These are phyloP conservation scores for Stephanodiscus triporus DNA, from an alignment of 108 stramenopile species.

Conservation along the genomic window DNA sequence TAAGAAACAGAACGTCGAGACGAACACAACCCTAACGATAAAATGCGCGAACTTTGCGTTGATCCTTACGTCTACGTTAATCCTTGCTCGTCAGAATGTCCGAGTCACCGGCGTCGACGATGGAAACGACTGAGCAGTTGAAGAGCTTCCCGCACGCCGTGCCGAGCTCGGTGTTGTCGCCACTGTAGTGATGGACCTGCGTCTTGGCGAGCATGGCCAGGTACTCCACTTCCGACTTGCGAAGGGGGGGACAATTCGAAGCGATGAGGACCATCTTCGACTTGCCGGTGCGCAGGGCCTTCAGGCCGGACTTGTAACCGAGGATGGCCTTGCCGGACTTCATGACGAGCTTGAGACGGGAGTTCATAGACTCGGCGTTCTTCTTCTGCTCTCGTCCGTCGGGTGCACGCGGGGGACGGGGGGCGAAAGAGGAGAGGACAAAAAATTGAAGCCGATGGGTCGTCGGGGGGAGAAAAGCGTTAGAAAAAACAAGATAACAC, in stretches of 20 bases:
- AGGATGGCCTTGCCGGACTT: slow-evolving; percentile 97
- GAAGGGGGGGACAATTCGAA: slow-evolving; percentile 96
- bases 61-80: slow-evolving; percentile 27
- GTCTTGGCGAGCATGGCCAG: slow-evolving; percentile 98
- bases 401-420: slow-evolving; percentile 1
- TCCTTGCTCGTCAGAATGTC: slow-evolving; percentile 83
- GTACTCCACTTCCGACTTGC: slow-evolving; percentile 99
- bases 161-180: slow-evolving; percentile 96
- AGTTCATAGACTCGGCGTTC: slow-evolving; percentile 97
- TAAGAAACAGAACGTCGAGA: background rate
- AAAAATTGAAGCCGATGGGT: background rate
- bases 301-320: slow-evolving; percentile 96
- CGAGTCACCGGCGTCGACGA: slow-evolving; percentile 94
- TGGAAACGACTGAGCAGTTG: slow-evolving; percentile 91
- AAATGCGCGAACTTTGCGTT: background rate
- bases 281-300: slow-evolving; percentile 92
- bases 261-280: slow-evolving; percentile 96
- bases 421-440: slow-evolving; percentile 10
- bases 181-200: slow-evolving; percentile 95
- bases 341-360: slow-evolving; percentile 98
- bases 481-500: background rate
- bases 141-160: slow-evolving; percentile 98
- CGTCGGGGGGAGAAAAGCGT: slow-evolving; percentile 1
- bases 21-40: no score
- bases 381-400: slow-evolving; percentile 63